These are phyloP conservation scores for Eurotiales sp. DNA, from an alignment of 2,329 filamentous ascomycete genomes.

Conservation along the genomic window DNA sequence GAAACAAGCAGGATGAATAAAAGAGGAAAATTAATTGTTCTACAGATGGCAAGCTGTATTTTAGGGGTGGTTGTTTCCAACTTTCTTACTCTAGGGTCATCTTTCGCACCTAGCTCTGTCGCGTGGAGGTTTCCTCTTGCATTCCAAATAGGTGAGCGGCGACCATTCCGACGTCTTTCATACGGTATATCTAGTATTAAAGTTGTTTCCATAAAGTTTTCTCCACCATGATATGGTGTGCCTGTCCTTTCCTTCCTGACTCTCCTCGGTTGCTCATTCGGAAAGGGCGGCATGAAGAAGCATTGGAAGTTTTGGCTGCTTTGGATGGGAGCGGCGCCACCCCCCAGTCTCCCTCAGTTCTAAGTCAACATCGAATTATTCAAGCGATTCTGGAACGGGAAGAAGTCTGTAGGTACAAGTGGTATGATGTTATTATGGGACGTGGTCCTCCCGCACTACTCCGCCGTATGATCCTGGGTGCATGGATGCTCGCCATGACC, in stretches of 20 bases:
- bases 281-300: constrained; percentile 8
- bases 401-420: background rate
- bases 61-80: background rate
- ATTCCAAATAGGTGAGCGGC: constrained; percentile 30
- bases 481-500: constrained; percentile 46
- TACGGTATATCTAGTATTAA: background rate
- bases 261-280: constrained; percentile 4
- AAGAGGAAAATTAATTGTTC: background rate
- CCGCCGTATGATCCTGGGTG: background rate
- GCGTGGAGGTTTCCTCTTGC: constrained; percentile 48
- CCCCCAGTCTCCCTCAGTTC: background rate
- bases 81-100: constrained; percentile 32
- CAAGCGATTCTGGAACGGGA: background rate
- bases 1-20: background rate
- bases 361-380: background rate
- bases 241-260: constrained; percentile 1
- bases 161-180: background rate
- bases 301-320: background rate
- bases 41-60: background rate
- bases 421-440: background rate
- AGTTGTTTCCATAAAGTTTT: constrained; percentile 15
- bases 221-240: constrained; percentile 5
- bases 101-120: constrained; percentile 31
- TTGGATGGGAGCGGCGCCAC: background rate
- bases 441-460: background rate